Percentiles rank a stretch among this genome's conserved stretches.
These are phyloP conservation scores for Diplodia intermedia DNA, from an alignment of 2,329 filamentous ascomycete species.

Conservation along the genomic window DNA sequence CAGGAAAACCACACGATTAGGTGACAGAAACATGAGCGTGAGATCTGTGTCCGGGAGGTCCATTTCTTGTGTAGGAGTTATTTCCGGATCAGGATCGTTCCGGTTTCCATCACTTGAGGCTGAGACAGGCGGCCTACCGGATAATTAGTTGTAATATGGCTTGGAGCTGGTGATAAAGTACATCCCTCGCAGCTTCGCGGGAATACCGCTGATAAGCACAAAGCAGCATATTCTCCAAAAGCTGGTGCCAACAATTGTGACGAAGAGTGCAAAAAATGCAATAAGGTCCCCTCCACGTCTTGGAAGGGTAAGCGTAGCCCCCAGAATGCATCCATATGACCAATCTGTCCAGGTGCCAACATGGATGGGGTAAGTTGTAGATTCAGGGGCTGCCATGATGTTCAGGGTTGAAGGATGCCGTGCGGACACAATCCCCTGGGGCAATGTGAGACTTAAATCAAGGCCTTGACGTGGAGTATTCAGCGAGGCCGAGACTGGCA, in stretches of 20 bases:
- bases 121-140: no score
- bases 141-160: conserved; percentile 14
- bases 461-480: no score
- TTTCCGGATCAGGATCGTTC: background rate
- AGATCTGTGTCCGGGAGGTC: conserved; percentile 42
- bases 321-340: conserved; percentile 42
- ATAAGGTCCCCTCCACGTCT: conserved; percentile 42
- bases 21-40: conserved; percentile 42
- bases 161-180: conserved; percentile 38
- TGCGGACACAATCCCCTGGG: no score
- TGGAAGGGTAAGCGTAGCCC: conserved; percentile 45
- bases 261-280: conserved; percentile 47
- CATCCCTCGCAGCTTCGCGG: conserved; percentile 34
- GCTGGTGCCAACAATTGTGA: conserved; percentile 37
- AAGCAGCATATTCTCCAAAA: conserved; percentile 40
- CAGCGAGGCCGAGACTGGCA: no score
- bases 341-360: conserved; percentile 42
- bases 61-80: conserved; percentile 41
- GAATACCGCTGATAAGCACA: conserved; percentile 37
- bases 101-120: background rate
- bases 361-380: no score
- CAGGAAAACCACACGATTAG: conserved; percentile 40
- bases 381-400: no score
- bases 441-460: no score
- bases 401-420: no score